Base-by-base conservation (phyloP, 2,329 filamentous ascomycete genomes). In the Mariannaea elegans region DNA sequence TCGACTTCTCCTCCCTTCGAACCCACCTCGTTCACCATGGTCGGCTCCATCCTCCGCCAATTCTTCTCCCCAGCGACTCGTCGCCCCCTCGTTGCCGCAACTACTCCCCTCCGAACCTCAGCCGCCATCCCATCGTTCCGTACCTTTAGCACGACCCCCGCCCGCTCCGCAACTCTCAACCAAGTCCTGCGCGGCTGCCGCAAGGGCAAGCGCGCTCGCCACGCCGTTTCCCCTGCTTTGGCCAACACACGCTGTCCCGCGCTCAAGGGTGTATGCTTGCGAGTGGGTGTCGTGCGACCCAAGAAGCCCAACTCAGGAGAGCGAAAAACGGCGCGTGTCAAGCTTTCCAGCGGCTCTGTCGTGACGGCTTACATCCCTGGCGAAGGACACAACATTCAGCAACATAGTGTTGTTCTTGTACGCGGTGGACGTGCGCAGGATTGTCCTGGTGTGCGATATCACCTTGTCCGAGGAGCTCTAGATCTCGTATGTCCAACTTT, bases 291-390 rank as follows among this genome's bases (percentile, higher is more conserved):
- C 70, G 93, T 91, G 70, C 93, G 95, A 73, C 95, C 95, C 56
- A 99, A 99, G 88, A 99, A 99, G 81, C 95, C 95, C 66, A 99
- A 99, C 79, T 99, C 95, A 24, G 95, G 94, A 56, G 93, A 98
- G 84, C 85, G 95, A 65, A 99, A 99, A 83, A 95, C 93, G 58
- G 94, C 94, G 3, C 92, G 94, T 82, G 90, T 99, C 18, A 85
- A 94, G 68, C 82, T 99, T 75, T 95, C 91, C 61, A 94, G 87
- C 65, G 95, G 95, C 55, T 92, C 89, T 74, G 86, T 96, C 59
- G 84, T 99, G 64, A 97, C 93, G 59, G 92, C 92, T 23, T 98
- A 97, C 81, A 97, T 99, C 73, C 93, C 94, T 31, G 95, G 95
- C 51, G 94, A 98, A 86, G 94, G 95, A 47, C 95, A 99, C 81